Evolutionary conservation across 176 grass and related monocot genomes (phyloP).

Genomic region (Cenchrus fungigraminus): DNA sequence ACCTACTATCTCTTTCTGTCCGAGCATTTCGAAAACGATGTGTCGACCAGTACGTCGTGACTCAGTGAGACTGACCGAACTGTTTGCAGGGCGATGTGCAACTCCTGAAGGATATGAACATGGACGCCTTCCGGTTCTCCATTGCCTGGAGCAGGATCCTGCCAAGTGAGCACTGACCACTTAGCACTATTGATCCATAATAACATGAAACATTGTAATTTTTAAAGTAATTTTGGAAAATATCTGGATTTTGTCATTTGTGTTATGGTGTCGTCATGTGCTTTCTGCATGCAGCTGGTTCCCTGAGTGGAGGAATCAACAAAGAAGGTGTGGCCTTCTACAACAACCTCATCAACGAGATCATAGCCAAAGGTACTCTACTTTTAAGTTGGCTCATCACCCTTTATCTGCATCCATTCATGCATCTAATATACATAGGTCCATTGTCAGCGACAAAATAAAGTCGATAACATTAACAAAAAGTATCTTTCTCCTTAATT

Average conservation of each 20-base stretch:
- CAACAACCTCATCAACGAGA: slow-evolving; percentile 28
- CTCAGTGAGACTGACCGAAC: neutral
- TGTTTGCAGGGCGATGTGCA: slow-evolving; percentile 55
- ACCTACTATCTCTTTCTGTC: neutral
- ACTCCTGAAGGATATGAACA: slow-evolving; percentile 58
- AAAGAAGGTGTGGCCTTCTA: slow-evolving; percentile 23
- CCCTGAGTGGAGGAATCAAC: slow-evolving; percentile 16
- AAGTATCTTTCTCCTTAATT: no score
- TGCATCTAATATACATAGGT: neutral
- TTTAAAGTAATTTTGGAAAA: no score
- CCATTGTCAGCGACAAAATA: neutral
- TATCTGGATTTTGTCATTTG: no score
- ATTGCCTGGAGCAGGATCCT: slow-evolving; percentile 73
- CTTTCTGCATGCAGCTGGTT: neutral
- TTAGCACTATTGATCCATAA: neutral
- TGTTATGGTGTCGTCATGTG: neutral
- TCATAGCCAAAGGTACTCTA: neutral
- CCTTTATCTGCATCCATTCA: neutral
- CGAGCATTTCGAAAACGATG: neutral
- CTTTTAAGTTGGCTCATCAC: neutral
- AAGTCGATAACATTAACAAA: neutral
- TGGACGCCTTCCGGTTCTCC: slow-evolving; percentile 73
- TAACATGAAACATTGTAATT: neutral
- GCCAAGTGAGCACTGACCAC: slow-evolving; percentile 43
- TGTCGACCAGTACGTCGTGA: no score